Conservation (phyloP, 2,329 filamentous ascomycete genomes). For the Tolypocladium endophyticum region DNA sequence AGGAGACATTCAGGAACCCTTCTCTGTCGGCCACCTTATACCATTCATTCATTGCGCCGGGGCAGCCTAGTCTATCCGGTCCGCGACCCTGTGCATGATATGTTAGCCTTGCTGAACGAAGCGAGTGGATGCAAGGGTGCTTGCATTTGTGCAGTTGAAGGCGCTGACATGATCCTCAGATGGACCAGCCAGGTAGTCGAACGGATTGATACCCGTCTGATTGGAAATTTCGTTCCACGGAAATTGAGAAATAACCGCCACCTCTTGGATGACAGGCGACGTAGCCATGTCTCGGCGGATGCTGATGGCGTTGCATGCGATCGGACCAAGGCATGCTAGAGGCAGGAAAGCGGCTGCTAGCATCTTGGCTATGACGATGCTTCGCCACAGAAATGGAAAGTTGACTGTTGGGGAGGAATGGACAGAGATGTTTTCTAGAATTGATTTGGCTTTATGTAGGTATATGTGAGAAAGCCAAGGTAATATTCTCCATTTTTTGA, state of each 20-base stretch:
- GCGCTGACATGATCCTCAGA: neutral
- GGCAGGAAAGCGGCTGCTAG: neutral
- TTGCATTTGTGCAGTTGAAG: neutral
- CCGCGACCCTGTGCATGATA: neutral
- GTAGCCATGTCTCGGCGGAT: neutral
- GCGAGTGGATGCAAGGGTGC: neutral
- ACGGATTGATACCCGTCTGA: neutral
- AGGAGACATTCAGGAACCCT: neutral
- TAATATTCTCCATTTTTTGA: neutral
- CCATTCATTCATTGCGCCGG: neutral
- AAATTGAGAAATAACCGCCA: neutral
- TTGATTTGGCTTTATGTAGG: neutral
- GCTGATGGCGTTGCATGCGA: neutral
- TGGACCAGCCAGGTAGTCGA: neutral
- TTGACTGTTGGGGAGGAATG: neutral
- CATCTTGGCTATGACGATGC: neutral
- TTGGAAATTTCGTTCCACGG: neutral
- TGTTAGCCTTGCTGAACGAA: neutral
- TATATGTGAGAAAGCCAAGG: too few relatives aligned
- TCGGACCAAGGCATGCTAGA: neutral
- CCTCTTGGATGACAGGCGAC: too few relatives aligned
- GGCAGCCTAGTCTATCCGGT: neutral
- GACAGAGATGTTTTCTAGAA: neutral
- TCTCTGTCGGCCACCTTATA: neutral
- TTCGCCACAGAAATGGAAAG: too few relatives aligned